Percentiles rank a stretch among this genome's conserved stretches.
Conservation (phyloP, 352 stramenopile genomes). For the Globisporangium spinosum region DNA sequence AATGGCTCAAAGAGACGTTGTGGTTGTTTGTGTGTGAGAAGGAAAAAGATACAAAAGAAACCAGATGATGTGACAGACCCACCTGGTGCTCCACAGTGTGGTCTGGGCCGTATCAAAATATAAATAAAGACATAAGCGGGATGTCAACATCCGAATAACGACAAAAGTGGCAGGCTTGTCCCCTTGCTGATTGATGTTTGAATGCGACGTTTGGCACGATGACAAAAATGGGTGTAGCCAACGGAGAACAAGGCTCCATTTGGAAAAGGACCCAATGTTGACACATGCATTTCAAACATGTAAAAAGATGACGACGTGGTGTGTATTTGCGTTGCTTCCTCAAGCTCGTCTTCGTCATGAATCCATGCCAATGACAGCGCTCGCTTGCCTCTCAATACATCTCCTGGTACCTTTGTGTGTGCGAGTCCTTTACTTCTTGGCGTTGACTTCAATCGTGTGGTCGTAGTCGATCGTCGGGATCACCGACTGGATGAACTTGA, state of each 20-base stretch:
- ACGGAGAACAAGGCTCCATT: not conserved
- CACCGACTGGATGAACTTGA: slow-evolving; percentile 99
- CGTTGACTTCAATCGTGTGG: slow-evolving; percentile 97
- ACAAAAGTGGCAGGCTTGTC: too few relatives aligned
- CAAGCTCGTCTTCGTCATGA: not conserved
- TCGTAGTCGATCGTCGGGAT: slow-evolving; percentile 99
- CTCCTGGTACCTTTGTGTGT: not conserved
- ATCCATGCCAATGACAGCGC: not conserved
- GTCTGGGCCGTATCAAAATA: not conserved
- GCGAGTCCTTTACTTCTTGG: slow-evolving; percentile 30
- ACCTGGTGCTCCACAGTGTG: not conserved
- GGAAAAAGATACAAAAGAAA: slow-evolving; percentile 20
- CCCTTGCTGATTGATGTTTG: too few relatives aligned
- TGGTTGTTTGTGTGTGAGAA: not conserved
- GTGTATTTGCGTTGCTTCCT: not conserved
- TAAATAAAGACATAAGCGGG: too few relatives aligned
- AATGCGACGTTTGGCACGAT: too few relatives aligned
- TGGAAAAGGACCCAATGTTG: not conserved
- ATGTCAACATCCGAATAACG: too few relatives aligned
- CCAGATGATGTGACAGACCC: slow-evolving; percentile 8
- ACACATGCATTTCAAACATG: not conserved
- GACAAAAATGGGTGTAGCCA: too few relatives aligned
- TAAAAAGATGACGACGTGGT: not conserved
- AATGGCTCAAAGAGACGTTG: slow-evolving; percentile 7
- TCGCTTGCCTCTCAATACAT: not conserved